Evolutionary conservation across 306 rosid species (phyloP), one percentile per base, ranked within the genome.

Genomic region (Malus domestica): DNA sequence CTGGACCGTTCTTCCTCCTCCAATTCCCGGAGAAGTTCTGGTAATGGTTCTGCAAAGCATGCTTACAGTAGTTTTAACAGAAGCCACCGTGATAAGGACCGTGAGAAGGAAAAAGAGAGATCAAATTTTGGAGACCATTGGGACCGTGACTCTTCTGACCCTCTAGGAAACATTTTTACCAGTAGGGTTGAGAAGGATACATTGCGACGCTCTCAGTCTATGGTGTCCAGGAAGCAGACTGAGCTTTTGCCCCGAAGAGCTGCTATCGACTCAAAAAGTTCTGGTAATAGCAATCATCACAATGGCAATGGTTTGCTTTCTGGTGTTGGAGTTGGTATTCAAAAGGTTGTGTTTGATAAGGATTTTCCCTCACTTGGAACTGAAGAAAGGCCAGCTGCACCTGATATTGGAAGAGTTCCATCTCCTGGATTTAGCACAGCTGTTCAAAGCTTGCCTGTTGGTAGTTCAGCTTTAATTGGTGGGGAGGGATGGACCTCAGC

Each of bases 401-500:
- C 92, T 73, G 99, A 96, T 78, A 82, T 89, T 46, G 91, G 88
- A 49, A 86, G 99, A 84, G 97, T 96, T 68, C 79, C 89, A 46
- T 92, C 99, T 78, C 99, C 97, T 54, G 90, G 88, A 82, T 92
- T 96, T 82, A 86, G 89, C 70, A 79, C 92, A 46, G 85, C 91
- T 72, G 92, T 85, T 75, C 99, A 90, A 79, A 88, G 83, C 82
- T 87, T 92, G 72, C 96, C 99, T 70, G 89, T 88, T 60, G 84
- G 90, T 60, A 90, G 80, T 81, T 84, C 99, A 51, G 83, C 92
- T 82, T 86, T 92, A 91, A 91, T 92, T 81, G 96, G 98, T 15
- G 97, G 96, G 51, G 99, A 96, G 79, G 97, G 96, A 68, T 92
- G 97, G 97, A 95, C 96, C 18, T 96, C 99, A 49, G 99, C 98